These are phyloP conservation scores for Nitzschia sp. DNA, from an alignment of 108 stramenopile genomes.

Conservation along the genomic window DNA sequence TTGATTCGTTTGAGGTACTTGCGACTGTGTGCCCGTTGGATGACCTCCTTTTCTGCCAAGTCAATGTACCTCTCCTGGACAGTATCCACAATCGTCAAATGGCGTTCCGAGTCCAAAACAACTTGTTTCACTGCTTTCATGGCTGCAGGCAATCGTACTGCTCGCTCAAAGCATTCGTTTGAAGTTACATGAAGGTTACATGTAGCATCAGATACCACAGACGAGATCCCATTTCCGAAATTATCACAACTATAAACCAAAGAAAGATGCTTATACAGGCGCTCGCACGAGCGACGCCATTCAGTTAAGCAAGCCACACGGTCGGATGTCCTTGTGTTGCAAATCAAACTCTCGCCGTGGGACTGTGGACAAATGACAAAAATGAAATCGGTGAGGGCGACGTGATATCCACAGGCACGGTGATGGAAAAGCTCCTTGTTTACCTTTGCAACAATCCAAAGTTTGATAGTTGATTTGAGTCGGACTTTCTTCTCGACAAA, in stretches of 20 bases:
- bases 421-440: background rate
- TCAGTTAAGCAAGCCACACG: slow-evolving; percentile 34
- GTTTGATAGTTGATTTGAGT: slow-evolving; percentile 17
- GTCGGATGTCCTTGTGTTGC: slow-evolving; percentile 16
- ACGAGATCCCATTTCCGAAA: slow-evolving; percentile 59
- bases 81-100: slow-evolving; percentile 41
- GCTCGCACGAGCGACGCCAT: slow-evolving; percentile 76
- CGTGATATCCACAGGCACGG: background rate
- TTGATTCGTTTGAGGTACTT: slow-evolving; percentile 75
- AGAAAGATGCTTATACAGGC: slow-evolving; percentile 69
- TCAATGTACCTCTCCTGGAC: slow-evolving; percentile 68
- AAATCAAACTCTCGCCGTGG: slow-evolving; percentile 58
- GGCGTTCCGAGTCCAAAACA: slow-evolving; percentile 52
- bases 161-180: slow-evolving; percentile 72
- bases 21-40: slow-evolving; percentile 68
- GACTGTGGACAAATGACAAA: slow-evolving; percentile 18
- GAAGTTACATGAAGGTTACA: slow-evolving; percentile 83
- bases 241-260: slow-evolving; percentile 34
- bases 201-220: slow-evolving; percentile 65
- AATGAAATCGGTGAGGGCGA: background rate
- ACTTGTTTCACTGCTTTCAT: slow-evolving; percentile 74
- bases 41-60: slow-evolving; percentile 62
- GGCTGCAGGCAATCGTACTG: slow-evolving; percentile 83
- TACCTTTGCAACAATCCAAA: slow-evolving; percentile 44
- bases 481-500: slow-evolving; percentile 14